A percentile compares a stretch with the other conserved stretches of the same genome.
Conservation (phyloP, 345 rosid genomes). For the Turnera subulata region DNA sequence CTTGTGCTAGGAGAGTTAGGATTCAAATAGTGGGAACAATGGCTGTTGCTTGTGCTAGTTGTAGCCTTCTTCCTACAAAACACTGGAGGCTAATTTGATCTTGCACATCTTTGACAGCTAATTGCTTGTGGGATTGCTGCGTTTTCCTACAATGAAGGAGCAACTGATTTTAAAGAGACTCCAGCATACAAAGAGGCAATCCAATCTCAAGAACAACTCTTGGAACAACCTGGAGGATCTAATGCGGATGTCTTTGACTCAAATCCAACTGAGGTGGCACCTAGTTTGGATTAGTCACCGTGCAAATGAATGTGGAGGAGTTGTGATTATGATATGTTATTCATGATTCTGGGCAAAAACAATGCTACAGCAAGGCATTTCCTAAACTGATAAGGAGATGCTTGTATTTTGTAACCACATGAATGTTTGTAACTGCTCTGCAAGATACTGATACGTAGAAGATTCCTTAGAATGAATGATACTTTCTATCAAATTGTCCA, state of each 20-base stretch:
- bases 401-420: slow-evolving; percentile 13
- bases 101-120: slow-evolving; percentile 37
- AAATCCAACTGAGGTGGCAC: slow-evolving; percentile 97
- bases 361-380: slow-evolving; percentile 4
- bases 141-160: slow-evolving; percentile 80
- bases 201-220: slow-evolving; percentile 61
- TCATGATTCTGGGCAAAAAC: slow-evolving; percentile 4
- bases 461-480: slow-evolving; percentile 4
- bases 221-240: slow-evolving; percentile 71
- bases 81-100: background rate
- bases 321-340: slow-evolving; percentile 3
- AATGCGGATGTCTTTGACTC: slow-evolving; percentile 79
- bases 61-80: no score
- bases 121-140: slow-evolving; percentile 84
- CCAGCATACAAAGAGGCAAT: slow-evolving; percentile 76
- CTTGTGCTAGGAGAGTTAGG: background rate
- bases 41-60: background rate
- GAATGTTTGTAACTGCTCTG: slow-evolving; percentile 10
- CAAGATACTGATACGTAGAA: slow-evolving; percentile 11
- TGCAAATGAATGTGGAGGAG: slow-evolving; percentile 12
- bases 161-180: slow-evolving; percentile 85
- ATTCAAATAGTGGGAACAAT: background rate
- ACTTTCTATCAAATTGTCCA: slow-evolving; percentile 6
- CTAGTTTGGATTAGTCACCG: slow-evolving; percentile 65
- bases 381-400: slow-evolving; percentile 19